These are phyloP conservation scores for Pichia phayaonensis DNA, from an alignment of 805 yeast species.

Conservation along the genomic window DNA sequence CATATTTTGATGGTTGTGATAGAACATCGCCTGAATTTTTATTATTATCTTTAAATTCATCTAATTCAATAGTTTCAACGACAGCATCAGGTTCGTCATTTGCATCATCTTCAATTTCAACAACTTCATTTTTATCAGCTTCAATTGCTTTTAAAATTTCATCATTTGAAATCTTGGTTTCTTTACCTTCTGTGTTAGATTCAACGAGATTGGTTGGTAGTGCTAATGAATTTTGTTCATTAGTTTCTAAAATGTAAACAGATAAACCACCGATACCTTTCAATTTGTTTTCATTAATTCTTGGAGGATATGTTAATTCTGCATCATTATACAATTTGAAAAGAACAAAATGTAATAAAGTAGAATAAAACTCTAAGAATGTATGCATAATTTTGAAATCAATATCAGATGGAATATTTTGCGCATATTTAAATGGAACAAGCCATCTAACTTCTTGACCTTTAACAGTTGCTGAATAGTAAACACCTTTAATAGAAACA, in stretches of 20 bases:
- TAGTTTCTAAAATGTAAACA: constrained; percentile 66
- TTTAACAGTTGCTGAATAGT: constrained; percentile 80
- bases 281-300: constrained; percentile 59
- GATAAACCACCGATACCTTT: constrained; percentile 88
- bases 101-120: constrained; percentile 22
- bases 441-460: constrained; percentile 96
- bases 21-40: constrained; percentile 63
- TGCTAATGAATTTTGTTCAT: constrained; percentile 28
- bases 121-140: constrained; percentile 35
- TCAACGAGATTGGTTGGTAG: constrained; percentile 27
- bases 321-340: constrained; percentile 80
- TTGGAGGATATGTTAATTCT: constrained; percentile 87
- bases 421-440: constrained; percentile 95
- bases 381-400: constrained; percentile 97
- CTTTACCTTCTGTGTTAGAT: constrained; percentile 24
- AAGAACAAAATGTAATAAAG: constrained; percentile 79
- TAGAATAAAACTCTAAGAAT: constrained; percentile 91
- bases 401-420: constrained; percentile 86
- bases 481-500: constrained; percentile 95
- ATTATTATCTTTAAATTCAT: constrained; percentile 58
- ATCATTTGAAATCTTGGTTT: constrained; percentile 32
- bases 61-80: constrained; percentile 48
- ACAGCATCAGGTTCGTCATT: constrained; percentile 32
- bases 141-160: constrained; percentile 45
- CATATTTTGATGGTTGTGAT: constrained; percentile 58